A percentile compares a stretch with the other conserved stretches of the same genome.
Evolutionary conservation across 129 eudicot genomes (phyloP).

Genomic region (Helianthus tuberosus): DNA sequence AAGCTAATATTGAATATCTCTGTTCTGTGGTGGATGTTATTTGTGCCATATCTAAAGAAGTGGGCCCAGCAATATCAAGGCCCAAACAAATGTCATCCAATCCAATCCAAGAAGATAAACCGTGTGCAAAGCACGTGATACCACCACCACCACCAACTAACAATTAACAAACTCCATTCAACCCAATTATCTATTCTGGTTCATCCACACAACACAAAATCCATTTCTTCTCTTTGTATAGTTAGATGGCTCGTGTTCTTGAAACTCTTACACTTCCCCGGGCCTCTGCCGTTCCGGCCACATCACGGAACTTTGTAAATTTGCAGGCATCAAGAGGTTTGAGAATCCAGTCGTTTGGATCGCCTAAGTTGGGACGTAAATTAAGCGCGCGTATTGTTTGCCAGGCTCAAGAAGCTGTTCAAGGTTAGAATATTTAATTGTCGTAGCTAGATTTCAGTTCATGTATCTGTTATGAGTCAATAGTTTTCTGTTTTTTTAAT

Average conservation of each 20-base stretch:
- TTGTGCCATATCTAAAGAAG: not conserved
- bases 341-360: constrained; percentile 45
- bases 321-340: constrained; percentile 58
- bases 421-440: constrained; percentile 41
- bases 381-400: constrained; percentile 46
- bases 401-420: constrained; percentile 74
- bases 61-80: constrained; percentile 22
- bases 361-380: constrained; percentile 35
- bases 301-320: constrained; percentile 28
- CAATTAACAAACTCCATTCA: not conserved
- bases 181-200: not conserved
- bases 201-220: constrained; percentile 15
- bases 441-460: not conserved
- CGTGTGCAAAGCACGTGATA: constrained; percentile 3
- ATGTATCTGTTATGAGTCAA: not conserved
- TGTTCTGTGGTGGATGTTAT: not conserved
- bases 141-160: constrained; percentile 14
- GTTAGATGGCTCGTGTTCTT: constrained; percentile 59
- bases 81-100: constrained; percentile 25
- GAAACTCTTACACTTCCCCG: constrained; percentile 65
- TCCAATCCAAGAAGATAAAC: constrained; percentile 5
- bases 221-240: constrained; percentile 4
- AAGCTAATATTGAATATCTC: not conserved
- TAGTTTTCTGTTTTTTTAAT: not conserved
- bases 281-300: constrained; percentile 36